These are phyloP conservation scores for Camelina sativa DNA, from an alignment of 345 rosid genomes.

Conservation along the genomic window DNA sequence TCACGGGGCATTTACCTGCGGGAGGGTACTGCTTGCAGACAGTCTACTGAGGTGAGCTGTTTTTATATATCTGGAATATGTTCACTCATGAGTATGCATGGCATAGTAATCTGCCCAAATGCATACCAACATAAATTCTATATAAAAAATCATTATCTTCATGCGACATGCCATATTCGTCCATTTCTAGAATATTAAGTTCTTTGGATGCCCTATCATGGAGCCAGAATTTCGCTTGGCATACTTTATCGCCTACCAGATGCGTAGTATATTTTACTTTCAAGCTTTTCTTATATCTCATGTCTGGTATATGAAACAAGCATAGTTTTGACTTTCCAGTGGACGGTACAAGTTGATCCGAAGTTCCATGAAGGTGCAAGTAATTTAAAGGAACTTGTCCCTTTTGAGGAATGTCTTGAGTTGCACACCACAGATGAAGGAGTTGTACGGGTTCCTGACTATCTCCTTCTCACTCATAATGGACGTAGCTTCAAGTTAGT, in stretches of 20 bases:
- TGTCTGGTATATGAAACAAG: constrained; percentile 37
- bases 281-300: constrained; percentile 12
- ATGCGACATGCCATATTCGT: neutral
- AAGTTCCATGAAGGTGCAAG: constrained; percentile 95
- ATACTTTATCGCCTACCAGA: constrained; percentile 8
- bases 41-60: constrained; percentile 74
- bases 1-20: constrained; percentile 91
- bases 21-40: constrained; percentile 72
- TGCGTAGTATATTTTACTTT: constrained; percentile 19
- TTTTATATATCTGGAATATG: constrained; percentile 20
- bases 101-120: constrained; percentile 27
- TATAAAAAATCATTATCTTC: constrained; percentile 24
- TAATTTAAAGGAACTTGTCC: constrained; percentile 88
- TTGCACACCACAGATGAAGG: constrained; percentile 70
- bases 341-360: constrained; percentile 92
- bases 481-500: constrained; percentile 97
- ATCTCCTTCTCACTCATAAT: constrained; percentile 85
- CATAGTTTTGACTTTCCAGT: constrained; percentile 56
- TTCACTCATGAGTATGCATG: constrained; percentile 20
- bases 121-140: constrained; percentile 22
- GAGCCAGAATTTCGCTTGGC: constrained; percentile 18
- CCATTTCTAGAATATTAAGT: neutral
- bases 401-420: constrained; percentile 91
- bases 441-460: constrained; percentile 81
- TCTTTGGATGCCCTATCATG: constrained; percentile 18